Conservation (phyloP, 805 yeast species). For the Zygotorulaspora florentina region DNA sequence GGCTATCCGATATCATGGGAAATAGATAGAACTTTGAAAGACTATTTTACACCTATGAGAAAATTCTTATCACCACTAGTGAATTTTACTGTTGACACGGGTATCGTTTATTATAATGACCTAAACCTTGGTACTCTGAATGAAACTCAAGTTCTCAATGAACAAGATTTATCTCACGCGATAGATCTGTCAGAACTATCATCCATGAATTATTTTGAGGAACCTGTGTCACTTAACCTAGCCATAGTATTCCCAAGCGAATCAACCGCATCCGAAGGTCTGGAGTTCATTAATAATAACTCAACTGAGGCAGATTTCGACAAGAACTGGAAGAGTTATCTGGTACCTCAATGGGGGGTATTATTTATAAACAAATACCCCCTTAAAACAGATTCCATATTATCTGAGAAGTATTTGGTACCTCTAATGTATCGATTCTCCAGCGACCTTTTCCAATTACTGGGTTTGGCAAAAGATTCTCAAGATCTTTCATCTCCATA, state of each 20-base stretch:
- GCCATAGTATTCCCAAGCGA: constrained; percentile 42
- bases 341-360: constrained; percentile 39
- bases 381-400: constrained; percentile 5
- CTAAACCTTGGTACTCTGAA: constrained; percentile 32
- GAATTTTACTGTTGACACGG: constrained; percentile 74
- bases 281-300: constrained; percentile 33
- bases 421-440: constrained; percentile 66
- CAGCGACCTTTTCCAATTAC: constrained; percentile 64
- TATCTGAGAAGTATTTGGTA: constrained; percentile 32
- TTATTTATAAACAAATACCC: constrained; percentile 12
- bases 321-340: constrained; percentile 39
- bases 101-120: constrained; percentile 58
- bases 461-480: constrained; percentile 63
- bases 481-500: constrained; percentile 44
- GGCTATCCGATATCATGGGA: constrained; percentile 72
- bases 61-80: constrained; percentile 50
- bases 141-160: constrained; percentile 33
- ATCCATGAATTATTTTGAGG: constrained; percentile 47
- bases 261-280: constrained; percentile 36
- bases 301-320: neutral
- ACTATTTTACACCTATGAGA: constrained; percentile 53
- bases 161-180: constrained; percentile 63
- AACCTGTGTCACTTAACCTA: constrained; percentile 67
- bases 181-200: constrained; percentile 76
- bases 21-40: constrained; percentile 49